These are phyloP conservation scores for Aspergillus cejpii DNA, from an alignment of 2,329 filamentous ascomycete species.

Conservation along the genomic window DNA sequence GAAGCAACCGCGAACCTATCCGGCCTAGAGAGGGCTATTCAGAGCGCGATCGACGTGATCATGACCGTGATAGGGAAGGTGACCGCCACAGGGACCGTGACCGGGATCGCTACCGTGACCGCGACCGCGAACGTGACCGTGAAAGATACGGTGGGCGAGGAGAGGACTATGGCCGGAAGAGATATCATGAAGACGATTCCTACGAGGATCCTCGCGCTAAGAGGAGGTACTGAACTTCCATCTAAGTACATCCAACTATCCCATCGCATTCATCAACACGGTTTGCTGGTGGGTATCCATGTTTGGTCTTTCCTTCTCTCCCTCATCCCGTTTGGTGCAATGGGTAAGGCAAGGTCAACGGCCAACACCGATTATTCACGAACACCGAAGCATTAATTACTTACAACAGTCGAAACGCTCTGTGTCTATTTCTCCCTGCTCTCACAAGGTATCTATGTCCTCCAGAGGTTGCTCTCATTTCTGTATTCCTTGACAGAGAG, in stretches of 20 bases:
- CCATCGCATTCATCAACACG: constrained; percentile 20
- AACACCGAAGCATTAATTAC: constrained; percentile 4
- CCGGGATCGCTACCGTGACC: constrained; percentile 46
- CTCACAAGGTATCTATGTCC: constrained; percentile 5
- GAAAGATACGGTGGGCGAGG: constrained; percentile 46
- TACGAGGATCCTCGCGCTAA: constrained; percentile 67
- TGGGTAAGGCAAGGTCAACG: constrained; percentile 32
- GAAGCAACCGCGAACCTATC: constrained; percentile 79
- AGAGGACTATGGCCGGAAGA: constrained; percentile 55
- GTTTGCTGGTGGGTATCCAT: constrained; percentile 44
- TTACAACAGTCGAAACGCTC: constrained; percentile 17
- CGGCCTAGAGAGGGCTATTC: constrained; percentile 59
- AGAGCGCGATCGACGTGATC: constrained; percentile 39
- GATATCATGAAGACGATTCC: constrained; percentile 68
- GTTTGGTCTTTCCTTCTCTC: constrained; percentile 24
- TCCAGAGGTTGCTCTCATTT: neutral
- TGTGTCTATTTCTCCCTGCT: constrained; percentile 1
- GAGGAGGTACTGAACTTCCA: constrained; percentile 49
- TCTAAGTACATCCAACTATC: constrained; percentile 9
- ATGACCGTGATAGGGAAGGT: constrained; percentile 49
- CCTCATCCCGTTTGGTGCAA: constrained; percentile 24
- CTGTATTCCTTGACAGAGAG: neutral
- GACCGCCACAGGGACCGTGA: constrained; percentile 49
- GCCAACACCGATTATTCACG: neutral
- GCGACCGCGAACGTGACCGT: constrained; percentile 46